Evolutionary conservation across 768 basidiomycete species (phyloP).

Genomic region (Mycena kentingensis): DNA sequence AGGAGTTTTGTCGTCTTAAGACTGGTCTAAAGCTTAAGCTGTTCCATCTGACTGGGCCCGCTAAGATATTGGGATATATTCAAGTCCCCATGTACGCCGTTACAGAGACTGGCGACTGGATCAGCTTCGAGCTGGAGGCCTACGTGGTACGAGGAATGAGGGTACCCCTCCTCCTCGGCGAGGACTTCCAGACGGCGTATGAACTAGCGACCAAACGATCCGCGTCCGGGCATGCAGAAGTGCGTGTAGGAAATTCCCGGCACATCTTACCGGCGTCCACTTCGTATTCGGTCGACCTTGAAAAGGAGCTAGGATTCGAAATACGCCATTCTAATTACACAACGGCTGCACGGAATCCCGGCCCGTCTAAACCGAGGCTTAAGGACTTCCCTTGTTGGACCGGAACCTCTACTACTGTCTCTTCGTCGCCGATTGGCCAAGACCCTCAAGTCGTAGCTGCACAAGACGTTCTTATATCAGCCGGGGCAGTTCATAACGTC

Average conservation of each 20-base stretch:
- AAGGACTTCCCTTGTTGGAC: neutral
- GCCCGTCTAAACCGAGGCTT: neutral
- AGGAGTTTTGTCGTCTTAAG: neutral
- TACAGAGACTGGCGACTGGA: neutral
- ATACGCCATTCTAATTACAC: slow-evolving; percentile 10
- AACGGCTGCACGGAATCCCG: no score
- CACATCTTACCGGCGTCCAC: slow-evolving; percentile 5
- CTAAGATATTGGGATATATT: slow-evolving; percentile 17
- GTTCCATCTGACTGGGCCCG: neutral
- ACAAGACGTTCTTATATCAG: neutral
- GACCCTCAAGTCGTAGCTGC: neutral
- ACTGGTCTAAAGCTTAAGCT: slow-evolving; percentile 17
- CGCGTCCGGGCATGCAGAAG: slow-evolving; percentile 7
- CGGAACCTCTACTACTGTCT: slow-evolving; percentile 8
- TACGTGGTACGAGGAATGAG: slow-evolving; percentile 27
- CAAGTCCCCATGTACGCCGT: slow-evolving; percentile 8
- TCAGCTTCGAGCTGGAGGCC: slow-evolving; percentile 25
- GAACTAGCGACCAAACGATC: neutral
- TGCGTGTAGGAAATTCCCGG: neutral
- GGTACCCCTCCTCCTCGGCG: slow-evolving; percentile 16
- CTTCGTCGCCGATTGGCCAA: slow-evolving; percentile 11
- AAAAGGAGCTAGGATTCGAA: slow-evolving; percentile 25
- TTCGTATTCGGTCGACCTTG: slow-evolving; percentile 1
- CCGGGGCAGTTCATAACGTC: slow-evolving; percentile 11
- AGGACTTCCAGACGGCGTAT: neutral